A percentile compares a stretch with the other conserved stretches of the same genome.
phyloP scores from a whole-genome alignment of 169 alveolate species.

The Babesia bovis region DNA sequence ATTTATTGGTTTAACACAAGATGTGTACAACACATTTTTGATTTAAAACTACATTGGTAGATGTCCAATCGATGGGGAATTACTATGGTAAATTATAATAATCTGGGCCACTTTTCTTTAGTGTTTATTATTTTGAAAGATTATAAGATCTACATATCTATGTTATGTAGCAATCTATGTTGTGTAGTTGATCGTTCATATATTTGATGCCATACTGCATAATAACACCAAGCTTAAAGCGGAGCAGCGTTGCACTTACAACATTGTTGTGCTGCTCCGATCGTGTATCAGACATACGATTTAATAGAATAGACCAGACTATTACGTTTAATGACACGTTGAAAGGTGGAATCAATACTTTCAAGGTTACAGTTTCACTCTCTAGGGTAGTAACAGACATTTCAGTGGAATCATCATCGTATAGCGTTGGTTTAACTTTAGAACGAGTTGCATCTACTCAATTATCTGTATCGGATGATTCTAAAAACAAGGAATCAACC shows the following conservation, averaged over 20 bases:
- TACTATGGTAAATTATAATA: neutral
- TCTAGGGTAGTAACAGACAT: neutral
- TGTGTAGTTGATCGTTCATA: no score
- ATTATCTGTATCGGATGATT: no score
- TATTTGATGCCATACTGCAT: conserved; percentile 61
- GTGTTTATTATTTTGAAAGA: no score
- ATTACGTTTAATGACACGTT: neutral
- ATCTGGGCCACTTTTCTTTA: no score
- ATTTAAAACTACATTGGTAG: no score
- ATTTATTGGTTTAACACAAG: neutral
- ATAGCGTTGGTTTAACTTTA: neutral
- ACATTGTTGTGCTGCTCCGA: neutral
- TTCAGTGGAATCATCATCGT: neutral
- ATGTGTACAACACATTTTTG: neutral
- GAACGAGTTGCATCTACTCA: neutral
- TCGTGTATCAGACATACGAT: neutral
- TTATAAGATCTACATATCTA: no score
- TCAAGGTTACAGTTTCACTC: conserved; percentile 1
- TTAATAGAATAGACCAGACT: neutral
- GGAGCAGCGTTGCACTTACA: conserved; percentile 31
- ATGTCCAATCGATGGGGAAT: neutral
- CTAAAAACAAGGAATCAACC: no score
- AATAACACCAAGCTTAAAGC: conserved; percentile 44
- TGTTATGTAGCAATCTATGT: no score
- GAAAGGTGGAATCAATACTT: neutral